These are phyloP conservation scores for Marasmius sp. DNA, from an alignment of 1,284 basidiomycete species.

Conservation along the genomic window DNA sequence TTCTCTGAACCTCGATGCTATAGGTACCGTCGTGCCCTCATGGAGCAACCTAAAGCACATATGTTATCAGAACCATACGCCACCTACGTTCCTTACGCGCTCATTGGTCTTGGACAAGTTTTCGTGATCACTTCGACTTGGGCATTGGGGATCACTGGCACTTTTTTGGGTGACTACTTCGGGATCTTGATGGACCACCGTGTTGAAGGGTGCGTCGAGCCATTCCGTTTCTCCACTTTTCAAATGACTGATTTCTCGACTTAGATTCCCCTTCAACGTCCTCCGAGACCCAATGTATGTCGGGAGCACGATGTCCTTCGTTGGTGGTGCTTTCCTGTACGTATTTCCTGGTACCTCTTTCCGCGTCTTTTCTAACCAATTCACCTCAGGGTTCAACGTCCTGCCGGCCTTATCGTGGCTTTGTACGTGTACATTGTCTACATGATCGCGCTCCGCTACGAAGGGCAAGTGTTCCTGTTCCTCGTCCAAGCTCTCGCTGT, in stretches of 20 bases:
- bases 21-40: conserved; percentile 48
- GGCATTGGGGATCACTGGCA: conserved; percentile 91
- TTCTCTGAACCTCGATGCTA: not conserved
- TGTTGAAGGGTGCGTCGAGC: conserved; percentile 56
- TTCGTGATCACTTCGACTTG: conserved; percentile 90
- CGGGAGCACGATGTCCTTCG: conserved; percentile 86
- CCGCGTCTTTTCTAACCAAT: not conserved
- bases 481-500: not conserved
- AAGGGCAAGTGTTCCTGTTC: conserved; percentile 63
- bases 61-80: conserved; percentile 59
- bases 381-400: conserved; percentile 70
- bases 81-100: conserved; percentile 39
- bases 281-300: conserved; percentile 96
- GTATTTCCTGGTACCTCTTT: conserved; percentile 20
- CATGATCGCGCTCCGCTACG: conserved; percentile 78
- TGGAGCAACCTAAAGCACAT: conserved; percentile 65
- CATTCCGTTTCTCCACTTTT: not conserved
- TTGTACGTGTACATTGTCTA: conserved; percentile 83
- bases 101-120: conserved; percentile 75
- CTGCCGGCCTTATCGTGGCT: conserved; percentile 76
- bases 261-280: conserved; percentile 91
- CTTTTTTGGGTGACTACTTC: conserved; percentile 97
- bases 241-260: not conserved
- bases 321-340: conserved; percentile 81
- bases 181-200: conserved; percentile 95